phyloP scores from a whole-genome alignment of 1,139 yeast genomes.

The Arxiozyma slooffiae region DNA sequence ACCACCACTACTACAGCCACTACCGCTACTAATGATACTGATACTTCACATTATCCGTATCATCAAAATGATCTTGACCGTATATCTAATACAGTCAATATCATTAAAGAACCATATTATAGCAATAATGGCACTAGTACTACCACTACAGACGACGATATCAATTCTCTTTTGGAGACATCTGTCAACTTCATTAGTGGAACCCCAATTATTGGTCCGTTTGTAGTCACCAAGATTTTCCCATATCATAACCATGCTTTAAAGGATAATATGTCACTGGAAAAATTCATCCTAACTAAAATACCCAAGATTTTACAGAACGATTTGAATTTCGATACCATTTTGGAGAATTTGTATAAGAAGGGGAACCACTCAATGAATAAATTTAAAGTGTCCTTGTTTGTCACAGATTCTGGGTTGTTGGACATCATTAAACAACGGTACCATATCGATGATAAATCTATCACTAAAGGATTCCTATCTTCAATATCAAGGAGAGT shows the following conservation, averaged over 20 bases:
- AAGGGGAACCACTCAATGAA: slow-evolving; percentile 27
- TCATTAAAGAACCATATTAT: background rate
- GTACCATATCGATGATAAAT: slow-evolving; percentile 25
- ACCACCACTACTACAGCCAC: background rate
- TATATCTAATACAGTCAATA: background rate
- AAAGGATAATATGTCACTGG: slow-evolving; percentile 25
- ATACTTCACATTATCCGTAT: too few relatives aligned
- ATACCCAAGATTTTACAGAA: slow-evolving; percentile 28
- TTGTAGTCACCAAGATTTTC: slow-evolving; percentile 29
- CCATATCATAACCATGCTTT: slow-evolving; percentile 31
- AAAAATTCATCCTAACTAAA: slow-evolving; percentile 28
- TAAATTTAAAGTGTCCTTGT: slow-evolving; percentile 29
- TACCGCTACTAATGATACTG: background rate
- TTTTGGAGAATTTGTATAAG: slow-evolving; percentile 25
- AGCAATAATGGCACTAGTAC: background rate
- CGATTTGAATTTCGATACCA: slow-evolving; percentile 28
- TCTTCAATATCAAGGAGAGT: slow-evolving; percentile 30
- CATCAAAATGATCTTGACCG: background rate
- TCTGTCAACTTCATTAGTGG: background rate
- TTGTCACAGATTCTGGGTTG: slow-evolving; percentile 29
- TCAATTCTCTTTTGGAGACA: background rate
- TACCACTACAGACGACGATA: background rate
- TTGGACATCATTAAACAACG: slow-evolving; percentile 25
- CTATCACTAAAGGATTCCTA: slow-evolving; percentile 26
- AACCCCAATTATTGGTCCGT: slow-evolving; percentile 21